Evolutionary conservation across 192 early-diverging fungal genomes (phyloP).

Genomic region (Backusella parvicylindrica): DNA sequence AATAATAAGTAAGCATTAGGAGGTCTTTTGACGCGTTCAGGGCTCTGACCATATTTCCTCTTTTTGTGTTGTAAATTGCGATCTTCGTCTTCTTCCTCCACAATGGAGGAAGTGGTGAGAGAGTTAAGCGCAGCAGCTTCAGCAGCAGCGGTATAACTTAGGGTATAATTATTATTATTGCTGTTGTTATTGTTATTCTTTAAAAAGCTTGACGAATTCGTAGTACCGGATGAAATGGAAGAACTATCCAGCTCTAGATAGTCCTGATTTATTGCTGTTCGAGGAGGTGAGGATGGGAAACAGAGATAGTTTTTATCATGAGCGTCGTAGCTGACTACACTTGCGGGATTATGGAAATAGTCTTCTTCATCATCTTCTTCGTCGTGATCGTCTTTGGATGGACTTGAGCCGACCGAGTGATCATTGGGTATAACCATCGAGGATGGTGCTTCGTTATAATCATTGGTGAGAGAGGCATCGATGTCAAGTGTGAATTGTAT

Average conservation of each 20-base stretch:
- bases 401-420: neutral
- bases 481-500: constrained; percentile 8
- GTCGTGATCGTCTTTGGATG: neutral
- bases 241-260: neutral
- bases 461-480: neutral
- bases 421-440: constrained; percentile 16
- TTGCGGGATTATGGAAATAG: neutral
- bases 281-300: neutral
- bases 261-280: neutral
- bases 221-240: neutral
- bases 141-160: neutral
- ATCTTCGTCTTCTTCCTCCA: neutral
- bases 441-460: neutral
- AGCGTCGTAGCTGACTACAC: neutral
- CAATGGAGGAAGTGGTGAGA: neutral
- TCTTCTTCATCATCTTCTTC: neutral
- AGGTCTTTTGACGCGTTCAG: constrained; percentile 46
- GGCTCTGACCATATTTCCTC: constrained; percentile 12
- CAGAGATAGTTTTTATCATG: neutral
- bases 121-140: neutral
- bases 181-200: neutral
- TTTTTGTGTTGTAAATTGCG: neutral
- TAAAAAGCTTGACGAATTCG: neutral
- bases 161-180: neutral
- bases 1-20: constrained; percentile 61